These are phyloP conservation scores for Inga laurina DNA, from an alignment of 306 rosid species.

Conservation along the genomic window DNA sequence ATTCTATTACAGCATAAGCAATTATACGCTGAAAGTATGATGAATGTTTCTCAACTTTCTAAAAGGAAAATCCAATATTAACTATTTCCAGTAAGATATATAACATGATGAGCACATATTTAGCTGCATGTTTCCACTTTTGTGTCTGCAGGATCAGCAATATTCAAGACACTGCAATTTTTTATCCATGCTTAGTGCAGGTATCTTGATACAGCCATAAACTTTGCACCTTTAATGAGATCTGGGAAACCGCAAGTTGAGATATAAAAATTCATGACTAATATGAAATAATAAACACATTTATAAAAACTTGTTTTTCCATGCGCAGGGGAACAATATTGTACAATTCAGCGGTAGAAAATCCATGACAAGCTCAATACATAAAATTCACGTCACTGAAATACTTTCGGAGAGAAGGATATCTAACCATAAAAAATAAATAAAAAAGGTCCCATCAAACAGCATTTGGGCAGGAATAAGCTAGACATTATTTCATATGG, in stretches of 20 bases:
- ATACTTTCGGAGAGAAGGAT: constrained; percentile 2
- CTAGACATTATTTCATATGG: constrained; percentile 8
- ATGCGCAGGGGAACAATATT: background rate
- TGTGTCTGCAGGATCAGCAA: background rate
- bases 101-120: background rate
- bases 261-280: background rate
- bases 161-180: background rate
- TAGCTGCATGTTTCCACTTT: background rate
- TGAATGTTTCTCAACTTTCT: background rate
- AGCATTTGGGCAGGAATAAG: constrained; percentile 27
- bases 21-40: background rate
- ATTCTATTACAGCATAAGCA: background rate
- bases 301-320: background rate
- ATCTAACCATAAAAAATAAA: background rate
- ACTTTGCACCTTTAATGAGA: background rate
- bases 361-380: constrained; percentile 14
- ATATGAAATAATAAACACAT: background rate
- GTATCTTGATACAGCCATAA: background rate
- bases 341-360: background rate
- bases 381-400: background rate
- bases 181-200: background rate
- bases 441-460: constrained; percentile 6
- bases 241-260: background rate
- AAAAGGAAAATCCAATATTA: background rate
- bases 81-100: background rate